Percentiles rank a stretch among this genome's conserved stretches.
These are phyloP conservation scores for Alloteropsis angusta DNA, from an alignment of 202 grass and related monocot genomes.

Conservation along the genomic window DNA sequence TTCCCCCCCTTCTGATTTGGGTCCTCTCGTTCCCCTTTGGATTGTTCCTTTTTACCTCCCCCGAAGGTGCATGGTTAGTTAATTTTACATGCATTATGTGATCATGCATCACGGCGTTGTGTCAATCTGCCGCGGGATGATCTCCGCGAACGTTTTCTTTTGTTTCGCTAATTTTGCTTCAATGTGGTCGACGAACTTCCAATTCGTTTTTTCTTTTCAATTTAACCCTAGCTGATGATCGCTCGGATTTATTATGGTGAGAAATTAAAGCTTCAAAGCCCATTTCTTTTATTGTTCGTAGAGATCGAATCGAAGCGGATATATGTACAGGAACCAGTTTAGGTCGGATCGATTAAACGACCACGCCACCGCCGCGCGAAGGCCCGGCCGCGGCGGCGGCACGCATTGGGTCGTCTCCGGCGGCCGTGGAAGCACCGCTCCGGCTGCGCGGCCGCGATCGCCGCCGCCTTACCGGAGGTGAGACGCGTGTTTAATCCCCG, in stretches of 20 bases:
- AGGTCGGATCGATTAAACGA: constrained; percentile 31
- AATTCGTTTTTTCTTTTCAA: not conserved
- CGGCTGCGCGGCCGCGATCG: not conserved
- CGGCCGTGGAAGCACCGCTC: constrained; percentile 19
- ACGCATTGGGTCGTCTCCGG: constrained; percentile 39
- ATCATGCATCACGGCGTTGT: not conserved
- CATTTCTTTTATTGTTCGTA: not conserved
- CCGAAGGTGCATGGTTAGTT: not conserved
- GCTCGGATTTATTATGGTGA: not conserved
- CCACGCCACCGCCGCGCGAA: constrained; percentile 5
- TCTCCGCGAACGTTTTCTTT: not conserved
- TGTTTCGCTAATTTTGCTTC: not conserved
- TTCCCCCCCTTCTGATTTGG: not conserved
- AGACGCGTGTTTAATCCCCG: not conserved
- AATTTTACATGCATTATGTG: not conserved
- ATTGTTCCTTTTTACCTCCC: not conserved
- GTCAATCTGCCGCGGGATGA: not conserved
- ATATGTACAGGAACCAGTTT: constrained; percentile 41
- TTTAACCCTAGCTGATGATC: constrained; percentile 9
- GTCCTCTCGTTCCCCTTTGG: not conserved
- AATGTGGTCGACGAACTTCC: not conserved
- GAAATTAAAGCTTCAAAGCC: not conserved
- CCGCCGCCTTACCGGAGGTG: constrained; percentile 27
- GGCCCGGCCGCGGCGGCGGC: constrained; percentile 9
- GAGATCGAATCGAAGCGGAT: constrained; percentile 7